A percentile compares a stretch with the other conserved stretches of the same genome.
These are phyloP conservation scores for Liriodendron chinense DNA, from an alignment of 164 flowering plant species.

Conservation along the genomic window DNA sequence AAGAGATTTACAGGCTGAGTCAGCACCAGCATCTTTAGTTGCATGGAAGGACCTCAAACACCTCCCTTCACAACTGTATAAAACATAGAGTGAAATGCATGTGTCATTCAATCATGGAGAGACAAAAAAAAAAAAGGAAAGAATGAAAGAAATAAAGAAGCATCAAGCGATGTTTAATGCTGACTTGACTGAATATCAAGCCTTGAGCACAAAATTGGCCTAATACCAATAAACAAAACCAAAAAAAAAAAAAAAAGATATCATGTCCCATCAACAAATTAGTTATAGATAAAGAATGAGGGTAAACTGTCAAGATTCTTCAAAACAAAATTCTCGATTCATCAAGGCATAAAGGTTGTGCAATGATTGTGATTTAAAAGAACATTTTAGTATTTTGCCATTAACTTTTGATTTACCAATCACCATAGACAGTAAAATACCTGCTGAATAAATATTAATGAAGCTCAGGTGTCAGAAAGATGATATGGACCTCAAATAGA, in stretches of 20 bases:
- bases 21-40: constrained; percentile 48
- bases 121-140: not conserved
- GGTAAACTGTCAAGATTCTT: not conserved
- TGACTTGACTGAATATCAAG: not conserved
- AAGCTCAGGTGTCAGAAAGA: too few relatives aligned
- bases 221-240: not conserved
- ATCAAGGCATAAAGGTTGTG: not conserved
- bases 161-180: not conserved
- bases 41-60: constrained; percentile 92
- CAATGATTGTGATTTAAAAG: not conserved
- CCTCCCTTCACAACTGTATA: constrained; percentile 75
- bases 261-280: not conserved
- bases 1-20: constrained; percentile 56
- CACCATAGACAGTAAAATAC: too few relatives aligned
- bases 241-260: too few relatives aligned
- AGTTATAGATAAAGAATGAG: not conserved
- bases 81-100: not conserved
- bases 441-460: too few relatives aligned
- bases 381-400: not conserved
- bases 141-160: not conserved
- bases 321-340: not conserved
- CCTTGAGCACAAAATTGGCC: not conserved
- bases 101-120: too few relatives aligned
- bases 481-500: too few relatives aligned
- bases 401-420: too few relatives aligned